Evolutionary conservation across 2,329 filamentous ascomycete species (phyloP).

Genomic region (Penicillium hordei): DNA sequence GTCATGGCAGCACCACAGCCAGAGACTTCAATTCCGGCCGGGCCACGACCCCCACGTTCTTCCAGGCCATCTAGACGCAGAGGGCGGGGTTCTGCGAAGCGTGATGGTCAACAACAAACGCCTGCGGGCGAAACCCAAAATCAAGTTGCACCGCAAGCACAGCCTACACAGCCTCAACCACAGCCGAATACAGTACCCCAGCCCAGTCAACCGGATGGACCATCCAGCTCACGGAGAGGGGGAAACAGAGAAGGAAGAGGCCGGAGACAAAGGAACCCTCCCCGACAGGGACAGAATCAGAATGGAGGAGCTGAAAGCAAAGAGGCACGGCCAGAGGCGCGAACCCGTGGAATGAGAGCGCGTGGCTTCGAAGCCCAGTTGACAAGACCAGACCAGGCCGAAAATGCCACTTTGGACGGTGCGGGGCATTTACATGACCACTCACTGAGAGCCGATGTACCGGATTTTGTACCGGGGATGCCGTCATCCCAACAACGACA

Average conservation of each 20-base stretch:
- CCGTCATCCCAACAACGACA: constrained; percentile 8
- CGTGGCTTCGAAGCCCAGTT: constrained; percentile 47
- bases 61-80: constrained; percentile 26
- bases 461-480: constrained; percentile 44
- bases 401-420: constrained; percentile 14
- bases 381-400: constrained; percentile 31
- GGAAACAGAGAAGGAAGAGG: constrained; percentile 29
- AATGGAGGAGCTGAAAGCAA: constrained; percentile 17
- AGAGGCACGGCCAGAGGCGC: constrained; percentile 1
- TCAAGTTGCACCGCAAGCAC: background rate
- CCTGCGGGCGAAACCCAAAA: constrained; percentile 5
- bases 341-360: constrained; percentile 28
- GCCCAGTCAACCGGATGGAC: constrained; percentile 10
- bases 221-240: constrained; percentile 25
- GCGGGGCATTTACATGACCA: constrained; percentile 16
- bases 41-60: constrained; percentile 16
- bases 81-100: constrained; percentile 31
- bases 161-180: constrained; percentile 9
- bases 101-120: constrained; percentile 23
- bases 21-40: background rate
- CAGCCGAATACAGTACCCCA: constrained; percentile 2
- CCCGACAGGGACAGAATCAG: constrained; percentile 20
- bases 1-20: constrained; percentile 13
- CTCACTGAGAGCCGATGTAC: constrained; percentile 40
- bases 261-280: constrained; percentile 20